Conservation (phyloP, 495 filamentous ascomycete species). For the Daldinia childiae region DNA sequence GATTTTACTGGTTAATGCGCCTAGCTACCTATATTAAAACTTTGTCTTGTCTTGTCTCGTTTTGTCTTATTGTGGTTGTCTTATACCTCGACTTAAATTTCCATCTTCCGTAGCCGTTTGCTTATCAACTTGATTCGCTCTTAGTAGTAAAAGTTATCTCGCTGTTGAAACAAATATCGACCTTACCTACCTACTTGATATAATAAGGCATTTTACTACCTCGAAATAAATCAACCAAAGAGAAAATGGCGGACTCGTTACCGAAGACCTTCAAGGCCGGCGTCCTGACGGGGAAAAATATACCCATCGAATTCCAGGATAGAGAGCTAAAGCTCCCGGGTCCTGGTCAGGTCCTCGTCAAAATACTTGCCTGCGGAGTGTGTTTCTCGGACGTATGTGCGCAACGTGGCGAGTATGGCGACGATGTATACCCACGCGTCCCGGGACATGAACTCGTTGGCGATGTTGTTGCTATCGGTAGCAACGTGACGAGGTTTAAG, state of each 20-base stretch:
- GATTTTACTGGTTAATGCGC: too few relatives aligned
- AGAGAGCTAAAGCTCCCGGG: conserved; percentile 54
- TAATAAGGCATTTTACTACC: neutral
- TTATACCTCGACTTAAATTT: too few relatives aligned
- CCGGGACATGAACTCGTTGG: conserved; percentile 67
- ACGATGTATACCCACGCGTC: conserved; percentile 59
- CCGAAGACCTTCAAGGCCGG: conserved; percentile 63
- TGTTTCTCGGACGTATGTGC: conserved; percentile 59
- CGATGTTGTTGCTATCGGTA: conserved; percentile 60
- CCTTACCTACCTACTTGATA: neutral
- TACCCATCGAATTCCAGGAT: conserved; percentile 55
- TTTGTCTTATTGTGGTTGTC: too few relatives aligned
- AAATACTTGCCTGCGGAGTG: conserved; percentile 64
- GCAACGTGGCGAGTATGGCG: conserved; percentile 50
- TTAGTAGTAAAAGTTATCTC: neutral
- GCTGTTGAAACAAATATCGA: neutral
- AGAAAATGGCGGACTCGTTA: conserved; percentile 45
- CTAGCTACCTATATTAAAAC: too few relatives aligned
- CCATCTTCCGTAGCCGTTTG: too few relatives aligned
- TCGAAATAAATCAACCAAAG: neutral
- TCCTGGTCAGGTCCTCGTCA: conserved; percentile 58
- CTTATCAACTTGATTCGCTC: too few relatives aligned
- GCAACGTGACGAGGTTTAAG: conserved; percentile 54
- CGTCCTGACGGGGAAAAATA: conserved; percentile 51
- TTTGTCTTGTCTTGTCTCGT: too few relatives aligned